Evolutionary conservation across 2,329 filamentous ascomycete genomes (phyloP).

Genomic region (Neofusicoccum kwambonambiense): DNA sequence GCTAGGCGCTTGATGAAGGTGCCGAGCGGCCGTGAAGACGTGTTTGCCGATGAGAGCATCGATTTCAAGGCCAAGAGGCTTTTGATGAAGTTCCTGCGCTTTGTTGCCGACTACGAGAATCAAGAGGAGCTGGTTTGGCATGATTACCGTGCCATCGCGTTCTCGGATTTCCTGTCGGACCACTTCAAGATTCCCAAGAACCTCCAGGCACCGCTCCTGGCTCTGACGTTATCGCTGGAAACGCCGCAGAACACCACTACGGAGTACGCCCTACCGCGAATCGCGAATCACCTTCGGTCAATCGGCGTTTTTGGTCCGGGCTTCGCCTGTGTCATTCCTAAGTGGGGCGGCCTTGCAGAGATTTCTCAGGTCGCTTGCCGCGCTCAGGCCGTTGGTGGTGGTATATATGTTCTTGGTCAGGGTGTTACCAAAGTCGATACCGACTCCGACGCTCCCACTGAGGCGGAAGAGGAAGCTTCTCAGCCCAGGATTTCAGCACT

Average conservation of each 20-base stretch:
- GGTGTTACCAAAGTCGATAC: slow-evolving; percentile 48
- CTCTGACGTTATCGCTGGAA: slow-evolving; percentile 73
- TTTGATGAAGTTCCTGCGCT: slow-evolving; percentile 92
- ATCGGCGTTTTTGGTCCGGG: slow-evolving; percentile 86
- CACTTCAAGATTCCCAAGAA: slow-evolving; percentile 58
- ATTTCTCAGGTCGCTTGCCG: slow-evolving; percentile 89
- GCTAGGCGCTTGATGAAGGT: slow-evolving; percentile 60
- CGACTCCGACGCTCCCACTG: slow-evolving; percentile 17
- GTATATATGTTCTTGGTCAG: slow-evolving; percentile 80
- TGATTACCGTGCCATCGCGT: slow-evolving; percentile 52
- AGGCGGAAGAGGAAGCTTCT: slow-evolving; percentile 27
- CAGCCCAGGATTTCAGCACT: slow-evolving; percentile 37
- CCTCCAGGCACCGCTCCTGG: slow-evolving; percentile 63
- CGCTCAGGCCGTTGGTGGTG: slow-evolving; percentile 85
- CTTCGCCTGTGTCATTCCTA: slow-evolving; percentile 85
- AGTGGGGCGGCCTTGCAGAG: slow-evolving; percentile 89
- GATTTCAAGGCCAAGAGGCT: slow-evolving; percentile 77
- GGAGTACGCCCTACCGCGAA: slow-evolving; percentile 68
- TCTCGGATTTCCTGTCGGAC: slow-evolving; percentile 59
- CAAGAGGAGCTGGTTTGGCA: slow-evolving; percentile 58
- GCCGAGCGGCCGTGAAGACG: slow-evolving; percentile 86
- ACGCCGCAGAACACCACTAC: slow-evolving; percentile 55
- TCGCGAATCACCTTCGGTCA: slow-evolving; percentile 78
- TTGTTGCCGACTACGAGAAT: slow-evolving; percentile 71
- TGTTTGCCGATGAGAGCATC: slow-evolving; percentile 76